phyloP scores from a whole-genome alignment of 768 basidiomycete genomes.

The Mycena sanguinolenta region DNA sequence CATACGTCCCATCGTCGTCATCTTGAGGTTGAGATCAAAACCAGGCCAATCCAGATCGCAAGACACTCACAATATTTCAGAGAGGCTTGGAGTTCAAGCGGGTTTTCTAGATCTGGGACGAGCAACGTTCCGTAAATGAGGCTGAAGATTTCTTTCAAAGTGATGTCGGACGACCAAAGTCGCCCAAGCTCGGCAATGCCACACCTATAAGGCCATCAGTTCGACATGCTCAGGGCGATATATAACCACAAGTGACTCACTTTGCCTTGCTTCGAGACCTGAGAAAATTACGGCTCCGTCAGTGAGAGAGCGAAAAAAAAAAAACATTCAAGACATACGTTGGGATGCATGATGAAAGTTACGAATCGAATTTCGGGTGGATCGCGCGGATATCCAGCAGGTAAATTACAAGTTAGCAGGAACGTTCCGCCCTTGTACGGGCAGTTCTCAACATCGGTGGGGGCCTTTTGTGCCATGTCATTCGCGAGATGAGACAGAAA shows the following conservation, averaged over 20 bases:
- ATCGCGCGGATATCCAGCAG: slow-evolving; percentile 44
- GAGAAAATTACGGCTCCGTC: too few relatives aligned
- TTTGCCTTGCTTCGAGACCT: slow-evolving; percentile 51
- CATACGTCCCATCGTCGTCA: slow-evolving; percentile 48
- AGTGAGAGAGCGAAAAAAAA: too few relatives aligned
- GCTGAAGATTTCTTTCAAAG: slow-evolving; percentile 43
- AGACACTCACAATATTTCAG: slow-evolving; percentile 45
- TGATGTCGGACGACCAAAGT: slow-evolving; percentile 48
- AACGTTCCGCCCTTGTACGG: slow-evolving; percentile 45
- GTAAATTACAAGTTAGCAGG: slow-evolving; percentile 44
- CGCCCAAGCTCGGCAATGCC: slow-evolving; percentile 47
- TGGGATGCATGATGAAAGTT: slow-evolving; percentile 47
- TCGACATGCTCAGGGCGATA: background rate
- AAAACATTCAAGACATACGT: slow-evolving; percentile 38
- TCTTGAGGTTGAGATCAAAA: slow-evolving; percentile 29
- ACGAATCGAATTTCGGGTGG: slow-evolving; percentile 47
- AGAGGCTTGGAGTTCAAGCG: slow-evolving; percentile 47
- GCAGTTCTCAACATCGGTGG: slow-evolving; percentile 41
- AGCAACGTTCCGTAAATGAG: slow-evolving; percentile 43
- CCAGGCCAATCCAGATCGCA: background rate
- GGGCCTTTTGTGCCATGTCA: slow-evolving; percentile 36
- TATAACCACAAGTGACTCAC: slow-evolving; percentile 17
- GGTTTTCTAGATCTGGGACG: slow-evolving; percentile 47
- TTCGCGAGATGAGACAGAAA: background rate
- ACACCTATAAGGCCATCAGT: slow-evolving; percentile 33